Percentiles rank a stretch among this genome's conserved stretches.
Evolutionary conservation across 495 filamentous ascomycete species (phyloP).

Genomic region (Hypoxylon crocopeplum): DNA sequence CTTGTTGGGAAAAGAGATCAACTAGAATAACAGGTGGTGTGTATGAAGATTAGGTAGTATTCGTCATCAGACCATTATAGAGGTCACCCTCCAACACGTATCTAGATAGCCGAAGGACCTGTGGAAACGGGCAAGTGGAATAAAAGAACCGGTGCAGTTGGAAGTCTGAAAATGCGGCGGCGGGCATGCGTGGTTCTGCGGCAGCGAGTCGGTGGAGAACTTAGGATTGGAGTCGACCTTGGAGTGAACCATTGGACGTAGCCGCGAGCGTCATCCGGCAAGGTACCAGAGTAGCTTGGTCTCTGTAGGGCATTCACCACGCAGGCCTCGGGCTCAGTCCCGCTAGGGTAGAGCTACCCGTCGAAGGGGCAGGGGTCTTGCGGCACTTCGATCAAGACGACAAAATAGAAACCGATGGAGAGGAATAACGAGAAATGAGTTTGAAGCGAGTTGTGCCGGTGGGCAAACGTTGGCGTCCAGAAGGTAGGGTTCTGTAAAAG

Average conservation of each 20-base stretch:
- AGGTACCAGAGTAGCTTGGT: constrained; percentile 5
- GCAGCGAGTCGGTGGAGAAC: constrained; percentile 23
- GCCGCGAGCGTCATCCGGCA: constrained; percentile 19
- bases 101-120: constrained; percentile 16
- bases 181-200: constrained; percentile 23
- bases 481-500: constrained; percentile 3
- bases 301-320: constrained; percentile 15
- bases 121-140: constrained; percentile 24
- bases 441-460: constrained; percentile 9
- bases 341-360: constrained; percentile 30
- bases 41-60: constrained; percentile 16
- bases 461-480: constrained; percentile 14
- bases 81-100: constrained; percentile 24
- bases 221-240: constrained; percentile 23
- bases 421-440: constrained; percentile 17
- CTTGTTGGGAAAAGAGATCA: constrained; percentile 15
- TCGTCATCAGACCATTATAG: constrained; percentile 28
- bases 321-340: constrained; percentile 21
- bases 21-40: constrained; percentile 34
- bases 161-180: constrained; percentile 17
- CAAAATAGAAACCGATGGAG: constrained; percentile 30
- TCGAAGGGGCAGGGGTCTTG: constrained; percentile 23
- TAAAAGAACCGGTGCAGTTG: constrained; percentile 27
- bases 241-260: constrained; percentile 28
- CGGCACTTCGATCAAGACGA: constrained; percentile 27